Conservation (phyloP, 306 rosid genomes). For the Sophora flavescens region DNA sequence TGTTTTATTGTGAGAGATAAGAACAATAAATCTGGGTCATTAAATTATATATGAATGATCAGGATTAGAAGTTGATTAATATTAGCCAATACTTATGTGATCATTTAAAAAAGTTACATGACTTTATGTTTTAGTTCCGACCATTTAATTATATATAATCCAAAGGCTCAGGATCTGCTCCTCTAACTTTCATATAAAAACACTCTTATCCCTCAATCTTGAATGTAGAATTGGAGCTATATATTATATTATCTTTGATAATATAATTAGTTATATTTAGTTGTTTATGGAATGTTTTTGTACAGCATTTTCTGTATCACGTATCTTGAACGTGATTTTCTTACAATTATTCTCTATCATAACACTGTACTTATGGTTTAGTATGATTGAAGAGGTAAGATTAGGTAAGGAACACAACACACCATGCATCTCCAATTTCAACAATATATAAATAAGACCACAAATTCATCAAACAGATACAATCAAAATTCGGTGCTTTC, state of each 20-base stretch:
- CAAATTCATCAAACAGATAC: not conserved
- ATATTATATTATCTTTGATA: no score
- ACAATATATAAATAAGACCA: not conserved
- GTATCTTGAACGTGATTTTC: not conserved
- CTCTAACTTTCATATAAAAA: no score
- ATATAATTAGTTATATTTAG: not conserved
- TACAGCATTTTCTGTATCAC: not conserved
- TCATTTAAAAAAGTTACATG: no score
- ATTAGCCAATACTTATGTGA: no score
- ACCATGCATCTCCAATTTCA: not conserved
- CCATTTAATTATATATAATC: no score
- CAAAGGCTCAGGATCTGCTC: no score
- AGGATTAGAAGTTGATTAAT: no score
- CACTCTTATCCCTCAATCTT: not conserved
- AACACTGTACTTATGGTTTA: not conserved
- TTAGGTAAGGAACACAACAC: conserved; percentile 5
- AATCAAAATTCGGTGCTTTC: not conserved
- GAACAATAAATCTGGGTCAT: no score
- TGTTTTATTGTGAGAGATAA: no score
- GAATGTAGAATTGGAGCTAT: not conserved
- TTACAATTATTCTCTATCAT: not conserved
- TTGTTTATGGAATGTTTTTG: not conserved
- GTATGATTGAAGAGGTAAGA: not conserved
- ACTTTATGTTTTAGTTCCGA: no score
- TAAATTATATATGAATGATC: no score